Evolutionary conservation across 2,329 filamentous ascomycete species (phyloP).

Genomic region (Didymella pomorum): DNA sequence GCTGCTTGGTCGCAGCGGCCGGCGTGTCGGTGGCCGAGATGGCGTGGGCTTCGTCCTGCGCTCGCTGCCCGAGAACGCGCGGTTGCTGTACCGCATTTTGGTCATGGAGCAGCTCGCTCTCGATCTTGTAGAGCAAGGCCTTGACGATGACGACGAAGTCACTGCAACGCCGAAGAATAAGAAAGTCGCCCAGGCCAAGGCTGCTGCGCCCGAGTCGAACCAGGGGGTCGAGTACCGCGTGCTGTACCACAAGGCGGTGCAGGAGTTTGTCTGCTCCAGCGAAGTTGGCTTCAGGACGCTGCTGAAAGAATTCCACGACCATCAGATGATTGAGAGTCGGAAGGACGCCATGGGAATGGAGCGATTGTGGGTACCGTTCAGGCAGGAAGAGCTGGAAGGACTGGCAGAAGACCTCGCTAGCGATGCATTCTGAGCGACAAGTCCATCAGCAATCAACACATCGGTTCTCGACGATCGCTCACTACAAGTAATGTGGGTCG

Average conservation of each 20-base stretch:
- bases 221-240: constrained; percentile 86
- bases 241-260: constrained; percentile 92
- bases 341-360: constrained; percentile 89
- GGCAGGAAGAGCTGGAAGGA: constrained; percentile 85
- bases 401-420: constrained; percentile 78
- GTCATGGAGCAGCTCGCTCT: constrained; percentile 82
- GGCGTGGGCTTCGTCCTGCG: constrained; percentile 91
- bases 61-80: constrained; percentile 89
- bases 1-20: constrained; percentile 80
- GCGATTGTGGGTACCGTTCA: constrained; percentile 82
- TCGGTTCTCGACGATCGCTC: background rate
- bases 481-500: background rate
- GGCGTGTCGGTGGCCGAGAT: constrained; percentile 85
- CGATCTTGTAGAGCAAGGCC: constrained; percentile 59
- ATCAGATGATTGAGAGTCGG: constrained; percentile 92
- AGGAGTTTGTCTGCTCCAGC: constrained; percentile 96
- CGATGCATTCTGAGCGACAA: constrained; percentile 36
- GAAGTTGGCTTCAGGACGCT: constrained; percentile 95
- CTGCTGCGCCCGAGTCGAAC: constrained; percentile 43
- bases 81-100: constrained; percentile 83
- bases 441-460: constrained; percentile 4
- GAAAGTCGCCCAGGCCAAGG: constrained; percentile 38
- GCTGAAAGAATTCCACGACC: constrained; percentile 97
- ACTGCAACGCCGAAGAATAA: constrained; percentile 33
- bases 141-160: constrained; percentile 37